Evolutionary conservation across 2,329 filamentous ascomycete genomes (phyloP), one percentile per base, ranked within the genome.

Genomic region (Meredithiella fracta): DNA sequence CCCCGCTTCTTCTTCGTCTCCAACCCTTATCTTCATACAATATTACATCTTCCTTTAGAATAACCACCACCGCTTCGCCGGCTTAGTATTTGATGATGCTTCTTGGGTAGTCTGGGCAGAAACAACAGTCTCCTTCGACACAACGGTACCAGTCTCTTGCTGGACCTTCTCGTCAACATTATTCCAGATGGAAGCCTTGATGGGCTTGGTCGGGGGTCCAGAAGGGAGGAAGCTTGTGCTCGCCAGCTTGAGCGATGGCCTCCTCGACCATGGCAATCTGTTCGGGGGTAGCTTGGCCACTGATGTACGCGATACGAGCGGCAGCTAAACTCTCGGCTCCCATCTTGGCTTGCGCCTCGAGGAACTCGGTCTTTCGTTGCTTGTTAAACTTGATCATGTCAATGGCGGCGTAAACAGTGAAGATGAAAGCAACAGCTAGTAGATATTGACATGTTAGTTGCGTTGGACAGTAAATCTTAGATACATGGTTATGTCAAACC

Each of bases 351-450:
- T 79, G 76, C 55, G 76, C 70, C 58, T 76, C 73, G 62, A 75
- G 64, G 70, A 79, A 81, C 65, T 81, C 78, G 63, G 67, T 68
- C 63, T 76, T 77, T 62, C 77, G 76, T 67, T 75, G 73, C 62
- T 74, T 74, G 71, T 81, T 81, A 67, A 77, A 76, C 55, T 72
- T 69, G 59, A 80, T 70, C 78, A 81, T 81, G 66, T 81, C 78
- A 69, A 71, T 74, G 17, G 77, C 74, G 37, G 78, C 78, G 69
- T 80, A 81, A 60, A 73, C 67, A 55, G 76, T 79, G 42, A 78
- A 70, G 26, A 80, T 68, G 60, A 72, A 71, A 59, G 76, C 76
- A 59, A 80, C 69, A 52, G 70, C 77, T 79, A 55, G 29, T 11
- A 34, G 11, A 11, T 5, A 34, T 5, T 34, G 29, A 5, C 11